Base-by-base conservation (phyloP, 148 eudicot species). In the Persicaria tinctoria region DNA sequence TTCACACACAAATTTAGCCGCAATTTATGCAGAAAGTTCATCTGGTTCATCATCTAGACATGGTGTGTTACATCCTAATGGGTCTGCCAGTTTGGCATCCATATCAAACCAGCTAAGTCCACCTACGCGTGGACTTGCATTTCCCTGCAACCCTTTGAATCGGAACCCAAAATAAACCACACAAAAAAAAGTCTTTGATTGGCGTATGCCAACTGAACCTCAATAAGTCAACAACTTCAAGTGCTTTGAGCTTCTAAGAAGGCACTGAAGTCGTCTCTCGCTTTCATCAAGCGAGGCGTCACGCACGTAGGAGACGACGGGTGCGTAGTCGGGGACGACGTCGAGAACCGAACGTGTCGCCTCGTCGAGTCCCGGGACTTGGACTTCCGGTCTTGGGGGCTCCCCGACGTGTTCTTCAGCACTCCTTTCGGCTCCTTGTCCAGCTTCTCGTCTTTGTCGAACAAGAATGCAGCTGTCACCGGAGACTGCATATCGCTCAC, bases 401-500 rank as follows among this genome's bases (percentile, higher is more conserved):
- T 73, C 13, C 12, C 46, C 14, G 55, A 74, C 45, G 64, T 51
- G 3, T 70, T 73, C 74, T 85, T 84, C 5, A 79, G 76, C 68
- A 86, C 85, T 6, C 88, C 84, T 78, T 79, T 85, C 32, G 66
- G 74, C 50, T 80, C 57, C 54, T 60, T 55, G 3, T 74, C 60
- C n/a, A 50, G 0, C 53, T 50, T 50, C 3, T 66, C 46, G 0
- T 87, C 90, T 73, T 93, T 79, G n/a, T 91, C 98, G 17, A 91
- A 93, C 73, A 93, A 80, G 45, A 93, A 93, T 2, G 89, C 94
- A 0, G 94, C 77, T 16, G 83, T 84, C 3, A 89, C 97, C 0
- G 98, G 98, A 8, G 84, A 89, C 75, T 87, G 85, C 74, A 90
- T 84, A 11, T 91, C 98, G 63, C 91, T 88, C 11, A 78, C 86